Evolutionary conservation across 768 basidiomycete species (phyloP).

Genomic region (Clitopilus passeckerianus): DNA sequence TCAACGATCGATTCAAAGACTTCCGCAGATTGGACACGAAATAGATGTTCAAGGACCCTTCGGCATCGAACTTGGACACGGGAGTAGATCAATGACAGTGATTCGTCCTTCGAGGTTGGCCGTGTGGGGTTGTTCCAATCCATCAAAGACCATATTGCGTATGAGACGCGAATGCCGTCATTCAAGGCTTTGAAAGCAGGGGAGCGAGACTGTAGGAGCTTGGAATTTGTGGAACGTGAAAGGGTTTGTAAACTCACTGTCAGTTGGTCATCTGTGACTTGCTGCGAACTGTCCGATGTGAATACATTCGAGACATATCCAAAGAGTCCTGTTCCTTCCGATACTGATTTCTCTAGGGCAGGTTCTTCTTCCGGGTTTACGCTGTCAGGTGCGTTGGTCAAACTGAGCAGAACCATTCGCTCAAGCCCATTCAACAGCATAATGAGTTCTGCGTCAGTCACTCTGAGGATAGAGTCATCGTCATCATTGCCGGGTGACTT

Average conservation of each 20-base stretch:
- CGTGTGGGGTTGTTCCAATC: slow-evolving; percentile 39
- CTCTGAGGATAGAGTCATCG: slow-evolving; percentile 30
- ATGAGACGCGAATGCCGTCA: slow-evolving; percentile 77
- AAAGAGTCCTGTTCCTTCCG: slow-evolving; percentile 65
- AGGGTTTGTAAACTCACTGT: slow-evolving; percentile 37
- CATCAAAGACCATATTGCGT: slow-evolving; percentile 66
- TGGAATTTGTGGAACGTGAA: slow-evolving; percentile 2
- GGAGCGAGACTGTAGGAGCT: slow-evolving; percentile 51
- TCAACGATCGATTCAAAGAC: slow-evolving; percentile 81
- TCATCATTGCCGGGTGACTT: slow-evolving; percentile 28
- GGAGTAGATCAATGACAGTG: slow-evolving; percentile 59
- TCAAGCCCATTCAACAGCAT: slow-evolving; percentile 86
- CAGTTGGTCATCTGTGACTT: slow-evolving; percentile 47
- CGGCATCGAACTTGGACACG: slow-evolving; percentile 68
- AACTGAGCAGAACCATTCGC: slow-evolving; percentile 68
- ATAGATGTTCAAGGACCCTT: slow-evolving; percentile 80
- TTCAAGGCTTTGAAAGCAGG: slow-evolving; percentile 74
- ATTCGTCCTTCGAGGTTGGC: slow-evolving; percentile 60
- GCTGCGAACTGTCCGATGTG: slow-evolving; percentile 55
- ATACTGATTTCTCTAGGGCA: slow-evolving; percentile 43
- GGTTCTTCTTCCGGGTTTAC: slow-evolving; percentile 53
- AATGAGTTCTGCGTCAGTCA: slow-evolving; percentile 78
- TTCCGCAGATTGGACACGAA: slow-evolving; percentile 74
- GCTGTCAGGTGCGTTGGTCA: slow-evolving; percentile 46
- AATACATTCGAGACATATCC: slow-evolving; percentile 94